These are phyloP conservation scores for Hanseniaspora hatyaiensis DNA, from an alignment of 805 yeast genomes.

Conservation along the genomic window DNA sequence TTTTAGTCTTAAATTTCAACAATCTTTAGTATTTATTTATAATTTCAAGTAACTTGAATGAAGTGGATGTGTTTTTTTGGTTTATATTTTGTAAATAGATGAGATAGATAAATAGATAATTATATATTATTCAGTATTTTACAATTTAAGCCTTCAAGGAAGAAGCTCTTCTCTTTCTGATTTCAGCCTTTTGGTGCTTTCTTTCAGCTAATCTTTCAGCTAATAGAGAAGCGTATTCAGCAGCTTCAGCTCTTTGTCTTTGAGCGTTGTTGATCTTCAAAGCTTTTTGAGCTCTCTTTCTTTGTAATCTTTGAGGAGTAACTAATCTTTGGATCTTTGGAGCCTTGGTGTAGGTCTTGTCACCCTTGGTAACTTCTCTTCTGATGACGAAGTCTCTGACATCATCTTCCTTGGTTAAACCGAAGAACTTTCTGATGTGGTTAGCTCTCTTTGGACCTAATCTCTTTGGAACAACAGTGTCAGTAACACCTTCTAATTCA, in stretches of 20 bases:
- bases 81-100: conserved; percentile 17
- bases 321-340: conserved; percentile 99
- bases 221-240: conserved; percentile 97
- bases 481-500: conserved; percentile 93
- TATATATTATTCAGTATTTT: not conserved
- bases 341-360: conserved; percentile 97
- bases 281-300: conserved; percentile 94
- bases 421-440: conserved; percentile 99
- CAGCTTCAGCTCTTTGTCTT: conserved; percentile 99
- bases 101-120: conserved; percentile 4
- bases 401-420: conserved; percentile 45
- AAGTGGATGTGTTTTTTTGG: not conserved
- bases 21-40: no score
- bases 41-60: not conserved
- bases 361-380: conserved; percentile 97
- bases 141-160: conserved; percentile 73
- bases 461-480: conserved; percentile 92
- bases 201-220: conserved; percentile 97
- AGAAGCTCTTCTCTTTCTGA: conserved; percentile 99
- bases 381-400: conserved; percentile 80
- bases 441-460: conserved; percentile 99
- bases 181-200: conserved; percentile 97
- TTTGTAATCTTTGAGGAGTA: conserved; percentile 97
- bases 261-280: conserved; percentile 93
- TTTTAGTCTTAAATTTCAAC: no score